These are phyloP conservation scores for Russula lepida DNA, from an alignment of 768 basidiomycete species.

Conservation along the genomic window DNA sequence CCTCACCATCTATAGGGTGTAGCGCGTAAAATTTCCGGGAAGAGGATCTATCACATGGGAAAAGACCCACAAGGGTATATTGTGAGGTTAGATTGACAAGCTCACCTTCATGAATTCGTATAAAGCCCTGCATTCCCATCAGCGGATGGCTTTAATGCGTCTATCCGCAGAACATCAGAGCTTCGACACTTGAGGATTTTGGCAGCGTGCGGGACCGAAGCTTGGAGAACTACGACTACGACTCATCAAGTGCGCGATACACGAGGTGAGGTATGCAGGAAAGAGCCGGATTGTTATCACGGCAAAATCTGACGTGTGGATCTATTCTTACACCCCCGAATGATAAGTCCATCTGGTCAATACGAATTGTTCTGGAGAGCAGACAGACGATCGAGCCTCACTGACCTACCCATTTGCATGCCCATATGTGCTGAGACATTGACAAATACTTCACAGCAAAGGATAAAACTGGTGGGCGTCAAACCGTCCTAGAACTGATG, in stretches of 20 bases:
- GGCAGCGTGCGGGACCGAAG: neutral
- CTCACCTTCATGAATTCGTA: neutral
- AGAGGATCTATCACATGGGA: neutral
- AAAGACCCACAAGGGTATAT: neutral
- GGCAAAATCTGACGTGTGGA: neutral
- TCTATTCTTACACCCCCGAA: neutral
- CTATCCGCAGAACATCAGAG: neutral
- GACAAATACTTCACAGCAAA: too few species aligned
- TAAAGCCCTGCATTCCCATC: neutral
- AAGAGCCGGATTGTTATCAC: neutral
- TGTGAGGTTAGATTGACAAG: neutral
- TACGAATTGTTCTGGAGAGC: neutral
- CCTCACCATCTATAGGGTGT: neutral
- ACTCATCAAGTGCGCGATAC: neutral
- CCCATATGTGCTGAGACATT: neutral
- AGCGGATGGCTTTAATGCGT: neutral
- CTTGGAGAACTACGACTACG: neutral
- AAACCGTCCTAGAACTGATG: too few species aligned
- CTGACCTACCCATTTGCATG: neutral
- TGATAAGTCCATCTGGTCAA: neutral
- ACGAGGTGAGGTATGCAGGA: neutral
- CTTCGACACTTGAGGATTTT: neutral
- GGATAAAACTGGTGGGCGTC: too few species aligned
- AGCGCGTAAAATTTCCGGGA: neutral
- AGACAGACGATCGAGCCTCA: neutral